Evolutionary conservation across 495 filamentous ascomycete species (phyloP), one percentile per base, ranked within the genome.

Genomic region (Friedmanniomyces simplex): DNA sequence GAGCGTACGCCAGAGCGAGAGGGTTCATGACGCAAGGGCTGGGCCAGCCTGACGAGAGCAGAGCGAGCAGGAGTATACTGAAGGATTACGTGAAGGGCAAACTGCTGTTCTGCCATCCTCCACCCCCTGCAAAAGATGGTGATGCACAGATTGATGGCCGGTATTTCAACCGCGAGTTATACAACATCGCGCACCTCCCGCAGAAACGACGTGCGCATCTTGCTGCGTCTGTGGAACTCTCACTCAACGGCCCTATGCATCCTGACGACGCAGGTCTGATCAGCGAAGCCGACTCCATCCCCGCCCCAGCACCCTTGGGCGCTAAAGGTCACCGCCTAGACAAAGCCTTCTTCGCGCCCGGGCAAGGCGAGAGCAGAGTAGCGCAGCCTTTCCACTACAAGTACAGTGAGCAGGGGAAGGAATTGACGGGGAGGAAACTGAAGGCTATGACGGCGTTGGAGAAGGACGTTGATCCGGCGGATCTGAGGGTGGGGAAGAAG

Each of bases 61-160:
- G 94, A 58, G 94, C 93, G 7, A 93, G 91, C 1, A 79, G 94
- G 52, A 87, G 87, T 58, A 75, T 99, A 14, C 79, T 99, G 18
- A 99, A 99, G 70, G 94, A 99, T 73, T 97, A 96, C 64, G 93
- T 99, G 56, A 94, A 83, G 66, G 94, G 94, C 54, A 96, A 95
- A 71, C 80, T 99, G 1, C 79, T 96, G 8, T 97, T 86, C 76
- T 89, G 87, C 63, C 82, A 91, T 63, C 91, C 94, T 14, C 94
- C 94, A 0, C 89, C 89, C 0, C 28, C 28, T 4, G 10, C 10
- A 3, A 32, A 32, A 10, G 28, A 32, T 4, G n/a, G 7, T 16
- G 50, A 59, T 39, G 73, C 77, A 0, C 73, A 75, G 21, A 82
- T 85, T 55, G 86, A 96, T 64, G 73, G 79, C 0, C 68, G 71